These are phyloP conservation scores for Talaromyces sp. DNA, from an alignment of 2,329 filamentous ascomycete genomes.

Conservation along the genomic window DNA sequence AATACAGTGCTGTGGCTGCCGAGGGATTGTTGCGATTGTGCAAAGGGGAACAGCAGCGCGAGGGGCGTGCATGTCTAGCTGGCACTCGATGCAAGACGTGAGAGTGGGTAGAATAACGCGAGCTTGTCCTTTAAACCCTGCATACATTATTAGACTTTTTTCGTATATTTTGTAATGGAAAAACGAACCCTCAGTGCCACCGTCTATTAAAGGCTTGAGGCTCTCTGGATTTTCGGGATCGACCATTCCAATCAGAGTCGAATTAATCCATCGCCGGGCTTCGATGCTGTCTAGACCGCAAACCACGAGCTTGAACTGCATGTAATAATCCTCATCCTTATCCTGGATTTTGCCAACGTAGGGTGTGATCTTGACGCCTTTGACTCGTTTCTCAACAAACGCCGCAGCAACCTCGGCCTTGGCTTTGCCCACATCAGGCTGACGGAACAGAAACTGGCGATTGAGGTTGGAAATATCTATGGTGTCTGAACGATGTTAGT, in stretches of 20 bases:
- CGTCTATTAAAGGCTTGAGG: constrained; percentile 90
- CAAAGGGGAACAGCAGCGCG: constrained; percentile 93
- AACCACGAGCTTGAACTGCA: constrained; percentile 89
- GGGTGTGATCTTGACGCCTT: constrained; percentile 85
- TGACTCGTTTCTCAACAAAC: constrained; percentile 85
- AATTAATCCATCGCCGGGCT: constrained; percentile 97
- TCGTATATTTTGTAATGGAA: neutral
- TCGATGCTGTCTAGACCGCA: constrained; percentile 97
- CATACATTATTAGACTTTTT: neutral
- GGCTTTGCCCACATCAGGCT: constrained; percentile 82
- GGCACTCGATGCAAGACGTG: constrained; percentile 95
- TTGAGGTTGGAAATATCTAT: constrained; percentile 99
- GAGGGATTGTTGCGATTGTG: constrained; percentile 91
- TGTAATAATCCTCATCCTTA: constrained; percentile 93
- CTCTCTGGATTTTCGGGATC: constrained; percentile 76
- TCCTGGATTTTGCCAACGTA: constrained; percentile 96
- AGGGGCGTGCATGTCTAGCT: constrained; percentile 98
- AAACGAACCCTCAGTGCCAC: constrained; percentile 74
- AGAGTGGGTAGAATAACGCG: constrained; percentile 87
- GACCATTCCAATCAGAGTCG: constrained; percentile 84
- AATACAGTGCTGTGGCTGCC: constrained; percentile 95
- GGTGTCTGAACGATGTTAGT: constrained; percentile 59
- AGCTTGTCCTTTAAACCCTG: constrained; percentile 92
- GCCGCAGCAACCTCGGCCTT: constrained; percentile 90
- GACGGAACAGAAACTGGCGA: constrained; percentile 91